Conservation (phyloP, 345 rosid genomes). For the Boechera stricta region DNA sequence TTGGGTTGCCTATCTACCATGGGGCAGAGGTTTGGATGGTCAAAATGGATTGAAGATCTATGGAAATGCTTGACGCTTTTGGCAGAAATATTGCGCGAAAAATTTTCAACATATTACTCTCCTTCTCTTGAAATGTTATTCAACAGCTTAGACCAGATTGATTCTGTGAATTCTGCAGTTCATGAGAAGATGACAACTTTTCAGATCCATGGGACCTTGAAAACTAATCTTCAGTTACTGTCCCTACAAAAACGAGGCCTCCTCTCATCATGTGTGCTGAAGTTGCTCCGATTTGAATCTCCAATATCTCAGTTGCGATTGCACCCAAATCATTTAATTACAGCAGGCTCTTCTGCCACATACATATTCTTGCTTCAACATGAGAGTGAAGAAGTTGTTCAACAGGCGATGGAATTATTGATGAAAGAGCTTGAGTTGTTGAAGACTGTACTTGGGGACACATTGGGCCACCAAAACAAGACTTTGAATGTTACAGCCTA, state of each 20-base stretch:
- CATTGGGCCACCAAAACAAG: conserved; percentile 47
- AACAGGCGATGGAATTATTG: conserved; percentile 62
- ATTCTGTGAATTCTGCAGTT: conserved; percentile 42
- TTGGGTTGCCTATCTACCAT: conserved; percentile 74
- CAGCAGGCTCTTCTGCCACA: conserved; percentile 86
- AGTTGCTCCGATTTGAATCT: conserved; percentile 68
- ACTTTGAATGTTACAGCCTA: conserved; percentile 39
- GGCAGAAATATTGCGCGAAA: conserved; percentile 89
- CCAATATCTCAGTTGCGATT: conserved; percentile 77
- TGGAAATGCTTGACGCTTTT: conserved; percentile 93
- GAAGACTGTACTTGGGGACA: conserved; percentile 59
- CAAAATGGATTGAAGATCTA: conserved; percentile 77
- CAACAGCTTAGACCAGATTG: conserved; percentile 64
- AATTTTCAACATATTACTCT: conserved; percentile 66
- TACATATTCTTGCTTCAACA: conserved; percentile 94
- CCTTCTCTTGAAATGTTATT: conserved; percentile 72
- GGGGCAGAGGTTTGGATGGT: conserved; percentile 89
- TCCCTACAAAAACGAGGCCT: conserved; percentile 88
- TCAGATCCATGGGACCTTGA: conserved; percentile 84
- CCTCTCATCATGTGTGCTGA: conserved; percentile 65
- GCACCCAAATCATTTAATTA: conserved; percentile 83
- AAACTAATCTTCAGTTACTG: conserved; percentile 88
- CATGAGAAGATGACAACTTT: conserved; percentile 66
- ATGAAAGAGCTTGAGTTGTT: conserved; percentile 66
- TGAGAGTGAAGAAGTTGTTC: conserved; percentile 74